Percentiles rank a stretch among this genome's conserved stretches.
Conservation (phyloP, 139 green algal species). For the Chloropicon primus region DNA sequence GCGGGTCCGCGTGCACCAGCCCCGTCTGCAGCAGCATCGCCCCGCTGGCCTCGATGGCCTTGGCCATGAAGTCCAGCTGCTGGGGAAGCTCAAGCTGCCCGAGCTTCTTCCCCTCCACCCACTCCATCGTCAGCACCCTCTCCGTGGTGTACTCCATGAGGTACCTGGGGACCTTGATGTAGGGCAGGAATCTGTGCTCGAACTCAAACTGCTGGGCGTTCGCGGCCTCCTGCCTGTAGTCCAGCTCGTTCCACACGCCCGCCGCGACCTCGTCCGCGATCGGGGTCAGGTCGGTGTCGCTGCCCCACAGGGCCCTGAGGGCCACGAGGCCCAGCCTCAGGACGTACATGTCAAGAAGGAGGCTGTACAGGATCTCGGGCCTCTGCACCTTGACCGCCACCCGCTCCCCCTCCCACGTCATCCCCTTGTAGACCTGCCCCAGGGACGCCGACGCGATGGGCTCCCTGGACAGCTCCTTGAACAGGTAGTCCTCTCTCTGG, state of each 20-base stretch:
- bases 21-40: slow-evolving; percentile 22
- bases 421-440: slow-evolving; percentile 22
- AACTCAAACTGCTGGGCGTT: slow-evolving; percentile 20
- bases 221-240: slow-evolving; percentile 17
- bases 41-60: slow-evolving; percentile 21
- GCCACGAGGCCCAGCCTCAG: slow-evolving; percentile 5
- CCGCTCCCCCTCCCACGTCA: slow-evolving; percentile 13
- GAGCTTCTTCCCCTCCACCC: slow-evolving; percentile 17
- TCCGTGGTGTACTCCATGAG: slow-evolving; percentile 1
- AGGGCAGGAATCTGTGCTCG: slow-evolving; percentile 17
- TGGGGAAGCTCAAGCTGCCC: slow-evolving; percentile 7
- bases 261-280: slow-evolving; percentile 25
- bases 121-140: slow-evolving; percentile 21
- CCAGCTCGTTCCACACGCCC: slow-evolving; percentile 24
- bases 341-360: slow-evolving; percentile 17
- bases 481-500: slow-evolving; percentile 1
- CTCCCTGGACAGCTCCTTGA: not conserved
- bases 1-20: slow-evolving; percentile 25
- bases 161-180: slow-evolving; percentile 9
- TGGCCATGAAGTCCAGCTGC: slow-evolving; percentile 10
- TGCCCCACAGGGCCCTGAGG: slow-evolving; percentile 14
- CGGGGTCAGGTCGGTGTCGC: slow-evolving; percentile 5
- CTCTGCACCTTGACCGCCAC: slow-evolving; percentile 25
- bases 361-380: slow-evolving; percentile 8
- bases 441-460: slow-evolving; percentile 16